Base-by-base conservation (phyloP, 2,329 filamentous ascomycete species). In the Acrocalymma vagum region DNA sequence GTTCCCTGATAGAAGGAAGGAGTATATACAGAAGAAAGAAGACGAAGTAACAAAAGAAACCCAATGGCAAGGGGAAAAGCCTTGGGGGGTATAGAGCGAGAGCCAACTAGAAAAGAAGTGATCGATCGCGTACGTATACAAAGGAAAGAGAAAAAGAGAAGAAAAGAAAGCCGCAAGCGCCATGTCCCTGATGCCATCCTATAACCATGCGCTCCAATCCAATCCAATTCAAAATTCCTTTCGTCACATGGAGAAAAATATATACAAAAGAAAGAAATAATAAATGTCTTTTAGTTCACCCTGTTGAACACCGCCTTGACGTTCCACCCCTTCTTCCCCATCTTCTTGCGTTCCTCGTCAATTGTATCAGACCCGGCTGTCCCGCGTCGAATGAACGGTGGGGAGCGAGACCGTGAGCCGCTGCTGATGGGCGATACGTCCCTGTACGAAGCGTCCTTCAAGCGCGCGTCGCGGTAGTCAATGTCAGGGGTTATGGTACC, bases 251-350 rank as follows among this genome's bases (percentile, higher is more conserved):
- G 15, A 25, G 9, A 36, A 25, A 10, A 9, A 20, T 10, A 9
- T 17, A 6, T 14, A 17, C 6, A 9, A 32, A 29, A n/a, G 5
- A 22, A 11, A 17, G n/a, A 14, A 34, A 42, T 27, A 65, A 27
- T 58, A 54, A 27, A 60, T 60, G 48, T 65, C 62, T 42, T 45
- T 60, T 7, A 63, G 45, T n/a, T 59, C 60, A 37, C 53, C 25
- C 48, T 40, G 6, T 43, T 48, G 39, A 67, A 48, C 23, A 52
- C 45, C 10, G 53, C 51, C 25, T 63, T 60, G 27, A 63, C 46
- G 38, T 48, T 63, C 62, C 62, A 65, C 29, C 58, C 62, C 48
- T 51, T 54, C 48, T 60, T 64, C 43, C 55, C 48, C 26, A 32
- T 41, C 45, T 43, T 45, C 47, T 50, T 52, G 22, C 49, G 55